Evolutionary conservation across 176 grass and related monocot species (phyloP), one percentile per base, ranked within the genome.

Genomic region (Leersia perrieri): DNA sequence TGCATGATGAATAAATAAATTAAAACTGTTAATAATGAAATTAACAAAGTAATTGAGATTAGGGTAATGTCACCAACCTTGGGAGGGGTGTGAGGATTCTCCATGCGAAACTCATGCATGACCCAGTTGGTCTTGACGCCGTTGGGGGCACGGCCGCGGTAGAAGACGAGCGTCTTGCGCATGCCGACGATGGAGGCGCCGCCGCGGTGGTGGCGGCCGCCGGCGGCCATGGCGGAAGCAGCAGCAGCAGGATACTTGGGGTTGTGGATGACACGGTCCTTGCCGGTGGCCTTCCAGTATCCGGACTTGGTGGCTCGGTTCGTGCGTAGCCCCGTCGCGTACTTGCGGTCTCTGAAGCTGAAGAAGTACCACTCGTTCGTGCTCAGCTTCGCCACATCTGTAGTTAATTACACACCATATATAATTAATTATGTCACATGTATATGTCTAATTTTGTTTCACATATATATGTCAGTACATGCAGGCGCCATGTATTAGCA

Each of bases 301-400:
- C 93, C 93, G 3, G 88, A 88, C 66, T 87, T 87, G 63, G 94
- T 97, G 11, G 94, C 94, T 26, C 94, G 88, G 79, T 97, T 97
- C 7, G 90, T 91, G 40, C 94, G 85, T 38, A 82, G 83, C 3
- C 94, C 94, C 1, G 94, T 97, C 12, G 94, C 91, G 20, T 97
- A 97, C 73, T 97, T 97, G 72, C 94, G 86, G 39, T 97, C 94
- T 11, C 94, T 76, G 73, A 93, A 88, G 90, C 91, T 97, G 91
- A 91, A 97, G 88, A 97, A 97, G 27, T 91, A 97, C 94, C 94
- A 97, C 62, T 97, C 94, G 80, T 92, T 86, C 63, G 84, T 86
- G 79, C 70, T 90, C 45, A 95, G 90, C 78, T 81, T 95, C 13
- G 93, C 93, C 33, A 85, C 90, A 11, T 95, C 93, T 95, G 45